These are phyloP conservation scores for Elaeis guineensis DNA, from an alignment of 176 grass and related monocot genomes.

Conservation along the genomic window DNA sequence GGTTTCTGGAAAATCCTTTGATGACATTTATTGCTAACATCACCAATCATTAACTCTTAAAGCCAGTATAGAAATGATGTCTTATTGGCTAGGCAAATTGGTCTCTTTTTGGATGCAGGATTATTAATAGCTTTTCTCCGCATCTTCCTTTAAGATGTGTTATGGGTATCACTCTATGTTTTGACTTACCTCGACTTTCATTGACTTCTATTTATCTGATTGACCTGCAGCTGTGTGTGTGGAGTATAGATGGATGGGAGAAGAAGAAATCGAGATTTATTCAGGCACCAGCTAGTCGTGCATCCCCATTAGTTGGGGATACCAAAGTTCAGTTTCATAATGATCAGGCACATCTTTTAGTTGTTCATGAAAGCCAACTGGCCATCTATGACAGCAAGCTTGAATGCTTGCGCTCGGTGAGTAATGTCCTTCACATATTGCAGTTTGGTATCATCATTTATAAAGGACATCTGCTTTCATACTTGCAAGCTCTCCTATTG, in stretches of 20 bases:
- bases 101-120: too few relatives aligned
- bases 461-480: too few relatives aligned
- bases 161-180: too few relatives aligned
- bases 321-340: conserved; percentile 98
- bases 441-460: conserved; percentile 1
- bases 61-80: too few relatives aligned
- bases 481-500: too few relatives aligned
- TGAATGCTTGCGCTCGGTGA: conserved; percentile 70
- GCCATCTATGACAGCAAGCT: conserved; percentile 90
- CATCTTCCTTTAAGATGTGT: too few relatives aligned
- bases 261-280: conserved; percentile 91
- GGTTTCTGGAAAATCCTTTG: too few relatives aligned
- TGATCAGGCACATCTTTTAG: conserved; percentile 86
- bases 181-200: neutral
- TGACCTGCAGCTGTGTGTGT: conserved; percentile 61
- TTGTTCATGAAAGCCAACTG: conserved; percentile 89
- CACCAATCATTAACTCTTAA: too few relatives aligned
- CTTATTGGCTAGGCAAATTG: too few relatives aligned
- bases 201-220: conserved; percentile 4
- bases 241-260: conserved; percentile 98
- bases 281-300: conserved; percentile 49
- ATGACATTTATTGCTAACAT: too few relatives aligned
- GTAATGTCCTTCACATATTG: conserved; percentile 9
- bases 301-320: conserved; percentile 65
- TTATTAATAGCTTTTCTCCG: too few relatives aligned